Conservation (phyloP, 2,329 filamentous ascomycete species). For the Pseudocercospora pini-densiflorae region DNA sequence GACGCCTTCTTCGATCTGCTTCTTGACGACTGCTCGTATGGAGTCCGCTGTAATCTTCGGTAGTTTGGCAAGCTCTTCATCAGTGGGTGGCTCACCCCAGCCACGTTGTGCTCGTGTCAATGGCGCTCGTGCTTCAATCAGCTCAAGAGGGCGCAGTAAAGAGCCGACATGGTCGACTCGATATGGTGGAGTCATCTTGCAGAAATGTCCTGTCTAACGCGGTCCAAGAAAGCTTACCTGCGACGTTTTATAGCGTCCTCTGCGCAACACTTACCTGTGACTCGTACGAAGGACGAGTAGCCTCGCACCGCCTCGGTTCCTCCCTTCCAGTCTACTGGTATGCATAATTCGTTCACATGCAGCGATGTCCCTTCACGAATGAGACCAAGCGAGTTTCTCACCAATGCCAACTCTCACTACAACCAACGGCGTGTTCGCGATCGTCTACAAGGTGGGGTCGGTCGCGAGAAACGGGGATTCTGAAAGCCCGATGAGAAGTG, state of each 20-base stretch:
- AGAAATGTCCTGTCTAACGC: neutral
- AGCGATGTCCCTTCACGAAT: neutral
- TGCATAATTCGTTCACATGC: neutral
- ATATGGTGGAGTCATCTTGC: slow-evolving; percentile 56
- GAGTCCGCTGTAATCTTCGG: slow-evolving; percentile 33
- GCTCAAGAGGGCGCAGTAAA: slow-evolving; percentile 65
- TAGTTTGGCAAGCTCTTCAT: slow-evolving; percentile 26
- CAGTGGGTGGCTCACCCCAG: slow-evolving; percentile 17
- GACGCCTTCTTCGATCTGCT: slow-evolving; percentile 36
- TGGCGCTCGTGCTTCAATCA: slow-evolving; percentile 63
- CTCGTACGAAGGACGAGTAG: neutral
- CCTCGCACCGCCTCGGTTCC: neutral
- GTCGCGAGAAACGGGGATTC: neutral
- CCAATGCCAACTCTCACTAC: neutral
- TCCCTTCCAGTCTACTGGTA: neutral
- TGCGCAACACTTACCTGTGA: neutral
- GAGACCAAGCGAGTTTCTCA: neutral
- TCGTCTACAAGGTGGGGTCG: neutral
- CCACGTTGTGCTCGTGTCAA: slow-evolving; percentile 27
- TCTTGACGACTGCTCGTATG: slow-evolving; percentile 33
- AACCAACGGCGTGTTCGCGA: neutral
- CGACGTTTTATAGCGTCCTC: neutral
- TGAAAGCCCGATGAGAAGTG: neutral
- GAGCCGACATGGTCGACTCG: slow-evolving; percentile 74
- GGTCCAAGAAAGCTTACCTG: too few relatives aligned